These are phyloP conservation scores for Chloris gayana DNA, from an alignment of 176 grass and related monocot species.

Conservation along the genomic window DNA sequence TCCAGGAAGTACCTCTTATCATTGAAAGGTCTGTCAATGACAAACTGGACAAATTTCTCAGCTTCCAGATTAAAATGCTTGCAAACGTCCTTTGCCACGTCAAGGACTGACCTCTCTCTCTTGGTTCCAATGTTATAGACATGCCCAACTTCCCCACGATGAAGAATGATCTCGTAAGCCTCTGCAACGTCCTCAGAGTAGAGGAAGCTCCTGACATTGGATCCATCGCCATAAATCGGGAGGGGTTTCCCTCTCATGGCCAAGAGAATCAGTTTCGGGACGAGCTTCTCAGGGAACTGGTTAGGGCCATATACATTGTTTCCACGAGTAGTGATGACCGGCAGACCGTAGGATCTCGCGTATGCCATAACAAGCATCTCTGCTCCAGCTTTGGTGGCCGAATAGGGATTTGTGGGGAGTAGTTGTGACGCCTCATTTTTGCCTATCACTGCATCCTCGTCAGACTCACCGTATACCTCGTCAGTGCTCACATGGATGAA, in stretches of 20 bases:
- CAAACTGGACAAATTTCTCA: slow-evolving; percentile 71
- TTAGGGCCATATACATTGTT: slow-evolving; percentile 81
- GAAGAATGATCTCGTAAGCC: slow-evolving; percentile 80
- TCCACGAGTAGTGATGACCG: slow-evolving; percentile 76
- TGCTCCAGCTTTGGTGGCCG: slow-evolving; percentile 82
- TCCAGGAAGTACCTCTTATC: slow-evolving; percentile 85
- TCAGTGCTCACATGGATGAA: slow-evolving; percentile 92
- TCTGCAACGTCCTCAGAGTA: slow-evolving; percentile 88
- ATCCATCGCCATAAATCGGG: slow-evolving; percentile 80
- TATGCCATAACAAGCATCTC: slow-evolving; percentile 96
- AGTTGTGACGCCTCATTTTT: slow-evolving; percentile 84
- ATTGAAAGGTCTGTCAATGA: slow-evolving; percentile 82
- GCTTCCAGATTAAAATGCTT: slow-evolving; percentile 70
- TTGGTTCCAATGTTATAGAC: slow-evolving; percentile 86
- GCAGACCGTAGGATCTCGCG: slow-evolving; percentile 75
- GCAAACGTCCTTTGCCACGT: slow-evolving; percentile 85
- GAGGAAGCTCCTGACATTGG: slow-evolving; percentile 78
- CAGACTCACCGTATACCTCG: slow-evolving; percentile 85
- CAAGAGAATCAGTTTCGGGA: slow-evolving; percentile 54
- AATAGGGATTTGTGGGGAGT: slow-evolving; percentile 81
- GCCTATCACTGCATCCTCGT: slow-evolving; percentile 74
- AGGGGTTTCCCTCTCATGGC: slow-evolving; percentile 67
- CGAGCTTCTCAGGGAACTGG: slow-evolving; percentile 86
- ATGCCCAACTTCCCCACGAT: slow-evolving; percentile 74
- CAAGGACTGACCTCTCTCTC: slow-evolving; percentile 79